phyloP scores from a whole-genome alignment of 202 grass and related monocot species.

The Musa balbisiana region DNA sequence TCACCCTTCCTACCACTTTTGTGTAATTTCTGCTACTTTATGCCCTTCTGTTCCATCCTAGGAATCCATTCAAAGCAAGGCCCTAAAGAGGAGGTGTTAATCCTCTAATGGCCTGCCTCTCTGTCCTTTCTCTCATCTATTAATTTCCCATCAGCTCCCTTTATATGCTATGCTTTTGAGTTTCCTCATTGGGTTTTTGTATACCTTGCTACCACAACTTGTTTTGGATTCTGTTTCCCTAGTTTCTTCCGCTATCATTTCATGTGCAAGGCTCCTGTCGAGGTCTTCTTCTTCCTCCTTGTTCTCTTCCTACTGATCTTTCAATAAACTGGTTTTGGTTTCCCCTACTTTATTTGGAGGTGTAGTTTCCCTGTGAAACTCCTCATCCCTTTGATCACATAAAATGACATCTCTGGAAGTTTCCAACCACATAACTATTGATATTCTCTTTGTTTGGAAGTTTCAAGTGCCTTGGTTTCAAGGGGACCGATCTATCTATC shows the following conservation, averaged over 20 bases:
- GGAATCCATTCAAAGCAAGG: not conserved
- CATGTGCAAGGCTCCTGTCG: not conserved
- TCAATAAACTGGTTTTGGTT: not conserved
- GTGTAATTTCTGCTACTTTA: too few relatives aligned
- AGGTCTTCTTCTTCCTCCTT: not conserved
- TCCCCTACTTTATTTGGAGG: not conserved
- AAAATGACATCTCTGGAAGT: slow-evolving; percentile 12
- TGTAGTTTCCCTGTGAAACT: not conserved
- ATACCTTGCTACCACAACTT: too few relatives aligned
- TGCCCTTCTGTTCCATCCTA: too few relatives aligned
- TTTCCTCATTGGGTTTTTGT: not conserved
- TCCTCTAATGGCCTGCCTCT: not conserved
- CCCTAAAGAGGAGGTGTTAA: not conserved
- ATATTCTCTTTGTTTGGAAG: not conserved
- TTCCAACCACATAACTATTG: not conserved
- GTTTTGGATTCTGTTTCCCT: not conserved
- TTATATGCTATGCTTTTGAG: not conserved
- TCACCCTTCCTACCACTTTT: not conserved
- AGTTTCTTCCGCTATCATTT: slow-evolving; percentile 1
- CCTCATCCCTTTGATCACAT: not conserved
- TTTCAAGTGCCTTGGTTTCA: not conserved
- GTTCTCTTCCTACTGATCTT: not conserved
- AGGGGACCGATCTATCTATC: not conserved
- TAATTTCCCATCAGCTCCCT: not conserved
- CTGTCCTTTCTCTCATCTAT: not conserved